These are phyloP conservation scores for Colletotrichum magnum DNA, from an alignment of 2,329 filamentous ascomycete species.

Conservation along the genomic window DNA sequence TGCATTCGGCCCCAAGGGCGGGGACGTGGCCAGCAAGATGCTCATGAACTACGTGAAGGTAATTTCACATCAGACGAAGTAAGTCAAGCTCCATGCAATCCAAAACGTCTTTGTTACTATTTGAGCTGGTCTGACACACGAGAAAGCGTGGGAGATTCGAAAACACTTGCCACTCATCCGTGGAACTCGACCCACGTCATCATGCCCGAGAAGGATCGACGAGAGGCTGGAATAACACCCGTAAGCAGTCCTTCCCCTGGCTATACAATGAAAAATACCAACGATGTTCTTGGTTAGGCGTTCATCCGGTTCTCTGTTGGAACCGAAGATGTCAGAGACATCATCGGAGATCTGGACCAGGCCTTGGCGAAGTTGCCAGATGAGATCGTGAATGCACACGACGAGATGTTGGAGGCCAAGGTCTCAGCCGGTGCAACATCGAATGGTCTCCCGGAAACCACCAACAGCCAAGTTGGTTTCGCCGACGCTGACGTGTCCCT, in stretches of 20 bases:
- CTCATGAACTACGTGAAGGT: constrained; percentile 75
- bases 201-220: constrained; percentile 71
- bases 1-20: constrained; percentile 80
- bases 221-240: constrained; percentile 73
- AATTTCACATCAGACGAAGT: constrained; percentile 81
- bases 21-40: constrained; percentile 65
- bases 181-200: constrained; percentile 76
- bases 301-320: constrained; percentile 59
- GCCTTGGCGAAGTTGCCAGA: constrained; percentile 48
- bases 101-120: no score
- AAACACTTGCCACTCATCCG: constrained; percentile 79
- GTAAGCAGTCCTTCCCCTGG: constrained; percentile 51
- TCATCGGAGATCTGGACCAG: constrained; percentile 79
- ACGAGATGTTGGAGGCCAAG: constrained; percentile 17
- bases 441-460: neutral
- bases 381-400: constrained; percentile 6
- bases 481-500: constrained; percentile 8
- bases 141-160: constrained; percentile 73
- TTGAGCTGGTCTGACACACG: neutral
- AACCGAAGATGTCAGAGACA: constrained; percentile 81
- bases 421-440: neutral
- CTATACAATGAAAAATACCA: neutral
- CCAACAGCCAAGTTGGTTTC: neutral
- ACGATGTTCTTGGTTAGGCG: constrained; percentile 45
- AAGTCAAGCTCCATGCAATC: constrained; percentile 54